Base-by-base conservation (phyloP, 805 yeast species). In the Saturnispora zaruensis region DNA sequence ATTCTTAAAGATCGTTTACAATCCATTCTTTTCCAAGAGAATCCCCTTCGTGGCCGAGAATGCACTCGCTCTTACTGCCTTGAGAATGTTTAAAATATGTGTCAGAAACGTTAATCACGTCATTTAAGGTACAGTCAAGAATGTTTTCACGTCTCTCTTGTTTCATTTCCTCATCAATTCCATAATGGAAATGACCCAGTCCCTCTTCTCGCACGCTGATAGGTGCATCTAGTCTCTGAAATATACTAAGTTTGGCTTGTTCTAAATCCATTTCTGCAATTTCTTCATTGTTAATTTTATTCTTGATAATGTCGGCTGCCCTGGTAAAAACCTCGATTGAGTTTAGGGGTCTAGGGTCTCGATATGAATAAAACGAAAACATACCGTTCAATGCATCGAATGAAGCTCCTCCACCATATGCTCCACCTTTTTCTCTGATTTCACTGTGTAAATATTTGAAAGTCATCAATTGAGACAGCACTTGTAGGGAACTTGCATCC, bases 391-490 rank as follows among this genome's bases (percentile, higher is more conserved):
- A 63, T 0, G 91, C 88, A 62, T 83, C 86, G 64, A 82, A 93
- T 6, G 77, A 69, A 4, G 95, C 85, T 4, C 99, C 99, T 5
- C 96, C 98, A 6, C 99, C 99, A 62, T 93, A 93, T 0, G 99
- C 99, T 52, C 99, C 99, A 51, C 96, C 96, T 60, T 91, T 81
- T 62, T 93, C 99, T 56, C 99, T 78, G 36, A 93, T 81, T 55
- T 89, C 96, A 11, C 87, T 78, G 65, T 93, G 99, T 45, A 93
- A 70, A 57, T 86, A 79, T 60, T 85, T 87, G 67, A 84, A 90
- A 0, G 96, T 83, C 57, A 89, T 65, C 51, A 93, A 64, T 57
- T 84, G 90, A 1, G 96, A 76, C 44, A 93, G 71, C 0, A 93
- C 79, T 65, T 87, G 96, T 41, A 93, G 73, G 1, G 88, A 73